These are phyloP conservation scores for Metschnikowia vanudenii DNA, from an alignment of 805 yeast genomes.

Conservation along the genomic window DNA sequence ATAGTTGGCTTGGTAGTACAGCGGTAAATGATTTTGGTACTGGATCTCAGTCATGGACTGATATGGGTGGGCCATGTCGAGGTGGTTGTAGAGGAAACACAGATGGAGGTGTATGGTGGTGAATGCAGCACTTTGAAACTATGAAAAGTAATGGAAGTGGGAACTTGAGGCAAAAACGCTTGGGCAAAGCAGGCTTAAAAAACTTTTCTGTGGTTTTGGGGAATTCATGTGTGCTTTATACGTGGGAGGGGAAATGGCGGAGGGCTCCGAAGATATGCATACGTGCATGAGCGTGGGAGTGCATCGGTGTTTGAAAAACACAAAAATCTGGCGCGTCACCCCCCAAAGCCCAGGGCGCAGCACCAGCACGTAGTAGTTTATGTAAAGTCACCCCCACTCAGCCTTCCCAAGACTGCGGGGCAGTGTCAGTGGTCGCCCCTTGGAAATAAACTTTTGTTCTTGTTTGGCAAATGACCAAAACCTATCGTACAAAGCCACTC, in stretches of 20 bases:
- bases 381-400: neutral
- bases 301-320: constrained; percentile 6
- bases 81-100: neutral
- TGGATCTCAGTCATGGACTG: constrained; percentile 4
- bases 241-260: constrained; percentile 1
- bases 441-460: no score
- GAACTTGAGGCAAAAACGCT: no score
- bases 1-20: constrained; percentile 1
- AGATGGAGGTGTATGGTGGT: neutral
- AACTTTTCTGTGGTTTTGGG: neutral
- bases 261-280: constrained; percentile 4
- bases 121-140: no score
- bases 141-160: no score
- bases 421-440: neutral
- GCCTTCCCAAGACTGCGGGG: neutral
- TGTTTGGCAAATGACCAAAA: no score
- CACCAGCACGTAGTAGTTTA: no score
- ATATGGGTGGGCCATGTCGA: constrained; percentile 2
- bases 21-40: constrained; percentile 4
- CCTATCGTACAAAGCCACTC: no score
- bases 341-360: neutral
- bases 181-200: neutral
- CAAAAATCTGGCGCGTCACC: neutral
- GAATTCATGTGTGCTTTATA: constrained; percentile 4
- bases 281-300: constrained; percentile 1